phyloP scores from a whole-genome alignment of 257 asterid genomes.

The Gentiana macrophylla region DNA sequence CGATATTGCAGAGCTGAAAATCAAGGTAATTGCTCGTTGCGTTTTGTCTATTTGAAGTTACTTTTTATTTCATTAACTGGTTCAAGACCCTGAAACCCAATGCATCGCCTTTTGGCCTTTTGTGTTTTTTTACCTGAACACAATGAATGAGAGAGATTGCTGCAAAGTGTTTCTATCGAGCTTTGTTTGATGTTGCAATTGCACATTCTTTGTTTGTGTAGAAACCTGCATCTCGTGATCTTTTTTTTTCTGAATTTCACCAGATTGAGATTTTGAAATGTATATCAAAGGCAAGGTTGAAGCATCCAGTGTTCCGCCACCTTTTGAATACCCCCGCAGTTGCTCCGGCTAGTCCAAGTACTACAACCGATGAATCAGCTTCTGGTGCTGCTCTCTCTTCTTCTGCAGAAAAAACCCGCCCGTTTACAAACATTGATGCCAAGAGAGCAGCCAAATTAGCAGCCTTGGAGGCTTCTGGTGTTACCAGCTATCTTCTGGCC shows the following conservation, averaged over 20 bases:
- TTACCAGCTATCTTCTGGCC: conserved; percentile 48
- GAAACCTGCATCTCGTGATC: neutral
- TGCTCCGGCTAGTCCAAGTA: conserved; percentile 41
- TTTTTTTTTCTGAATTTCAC: conserved; percentile 7
- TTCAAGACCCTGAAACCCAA: no score
- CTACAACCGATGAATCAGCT: conserved; percentile 33
- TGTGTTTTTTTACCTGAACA: no score
- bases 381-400: conserved; percentile 36
- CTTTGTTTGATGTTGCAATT: neutral
- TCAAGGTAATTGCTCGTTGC: conserved; percentile 39
- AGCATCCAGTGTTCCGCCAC: conserved; percentile 32
- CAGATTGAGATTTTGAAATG: conserved; percentile 70
- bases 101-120: no score
- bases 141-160: no score
- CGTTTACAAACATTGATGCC: conserved; percentile 42
- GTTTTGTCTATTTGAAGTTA: neutral
- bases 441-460: conserved; percentile 64
- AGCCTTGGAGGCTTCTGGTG: conserved; percentile 56
- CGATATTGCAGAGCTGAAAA: conserved; percentile 67
- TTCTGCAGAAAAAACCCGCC: conserved; percentile 48
- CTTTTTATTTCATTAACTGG: neutral
- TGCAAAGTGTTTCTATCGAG: no score
- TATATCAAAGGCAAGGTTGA: conserved; percentile 55
- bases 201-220: no score
- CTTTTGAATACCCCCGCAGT: conserved; percentile 31